These are phyloP conservation scores for Perilla frutescens DNA, from an alignment of 257 asterid species.

Conservation along the genomic window DNA sequence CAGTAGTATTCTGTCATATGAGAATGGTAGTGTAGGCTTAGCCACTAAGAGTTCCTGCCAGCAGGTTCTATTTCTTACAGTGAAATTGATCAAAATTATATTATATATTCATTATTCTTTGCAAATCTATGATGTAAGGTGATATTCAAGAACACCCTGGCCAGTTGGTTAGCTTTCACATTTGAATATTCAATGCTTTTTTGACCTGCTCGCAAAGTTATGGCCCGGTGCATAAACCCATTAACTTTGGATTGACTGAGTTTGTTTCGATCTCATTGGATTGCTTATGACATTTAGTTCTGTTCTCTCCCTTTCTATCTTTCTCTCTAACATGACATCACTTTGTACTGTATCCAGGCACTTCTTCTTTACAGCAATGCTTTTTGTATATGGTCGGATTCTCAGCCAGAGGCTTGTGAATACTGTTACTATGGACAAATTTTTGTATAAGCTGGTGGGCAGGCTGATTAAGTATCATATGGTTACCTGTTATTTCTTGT, in stretches of 20 bases:
- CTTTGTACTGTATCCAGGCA: conserved; percentile 60
- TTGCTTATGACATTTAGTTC: conserved; percentile 22
- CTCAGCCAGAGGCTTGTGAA: conserved; percentile 92
- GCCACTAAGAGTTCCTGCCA: neutral
- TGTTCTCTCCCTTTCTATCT: neutral
- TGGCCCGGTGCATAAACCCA: conserved; percentile 14
- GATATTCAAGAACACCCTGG: conserved; percentile 1
- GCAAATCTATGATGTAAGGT: neutral
- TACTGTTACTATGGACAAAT: conserved; percentile 75
- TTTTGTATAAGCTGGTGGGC: conserved; percentile 77
- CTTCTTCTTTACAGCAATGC: conserved; percentile 95
- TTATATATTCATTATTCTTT: neutral
- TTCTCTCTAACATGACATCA: conserved; percentile 15
- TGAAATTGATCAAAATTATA: conserved; percentile 3
- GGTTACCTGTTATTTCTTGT: conserved; percentile 92
- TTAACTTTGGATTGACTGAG: conserved; percentile 21
- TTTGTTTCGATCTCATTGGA: conserved; percentile 20
- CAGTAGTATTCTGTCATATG: too few species aligned
- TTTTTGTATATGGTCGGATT: conserved; percentile 88
- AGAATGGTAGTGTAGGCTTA: too few species aligned
- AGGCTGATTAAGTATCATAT: conserved; percentile 85
- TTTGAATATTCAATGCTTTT: conserved; percentile 1
- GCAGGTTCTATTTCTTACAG: neutral
- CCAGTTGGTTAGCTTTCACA: neutral
- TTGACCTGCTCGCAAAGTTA: conserved; percentile 13